These are phyloP conservation scores for Xylaria sp. DNA, from an alignment of 2,329 filamentous ascomycete species.

Conservation along the genomic window DNA sequence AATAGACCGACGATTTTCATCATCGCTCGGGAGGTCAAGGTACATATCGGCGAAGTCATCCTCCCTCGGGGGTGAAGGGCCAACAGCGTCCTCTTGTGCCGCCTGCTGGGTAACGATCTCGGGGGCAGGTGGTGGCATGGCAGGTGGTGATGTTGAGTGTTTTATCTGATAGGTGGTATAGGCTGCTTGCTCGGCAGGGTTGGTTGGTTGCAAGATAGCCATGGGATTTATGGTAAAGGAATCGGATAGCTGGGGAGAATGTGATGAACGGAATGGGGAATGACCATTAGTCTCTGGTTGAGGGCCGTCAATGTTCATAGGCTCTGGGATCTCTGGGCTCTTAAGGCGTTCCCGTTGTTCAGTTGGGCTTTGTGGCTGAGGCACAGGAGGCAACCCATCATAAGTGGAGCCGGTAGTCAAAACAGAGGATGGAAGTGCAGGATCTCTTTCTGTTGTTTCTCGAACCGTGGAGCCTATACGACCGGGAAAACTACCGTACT, in stretches of 20 bases:
- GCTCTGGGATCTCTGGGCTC: conserved; percentile 51
- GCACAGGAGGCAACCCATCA: conserved; percentile 47
- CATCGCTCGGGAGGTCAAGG: conserved; percentile 47
- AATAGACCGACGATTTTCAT: conserved; percentile 45
- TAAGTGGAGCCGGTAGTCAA: conserved; percentile 44
- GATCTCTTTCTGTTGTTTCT: conserved; percentile 46
- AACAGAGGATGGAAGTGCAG: conserved; percentile 46
- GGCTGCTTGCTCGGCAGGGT: conserved; percentile 49
- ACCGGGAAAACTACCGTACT: conserved; percentile 40
- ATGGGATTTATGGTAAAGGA: conserved; percentile 49
- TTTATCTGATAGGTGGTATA: conserved; percentile 51
- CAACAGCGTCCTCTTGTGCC: conserved; percentile 37
- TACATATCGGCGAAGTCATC: conserved; percentile 44
- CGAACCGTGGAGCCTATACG: conserved; percentile 44
- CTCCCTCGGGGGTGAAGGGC: conserved; percentile 31
- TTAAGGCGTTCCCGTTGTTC: conserved; percentile 48
- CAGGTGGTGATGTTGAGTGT: conserved; percentile 48
- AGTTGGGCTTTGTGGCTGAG: conserved; percentile 46
- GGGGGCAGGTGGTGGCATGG: conserved; percentile 43
- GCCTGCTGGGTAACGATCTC: conserved; percentile 42
- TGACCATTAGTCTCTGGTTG: conserved; percentile 39
- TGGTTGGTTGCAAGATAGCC: conserved; percentile 50
- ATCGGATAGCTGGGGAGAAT: conserved; percentile 47
- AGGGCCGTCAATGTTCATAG: conserved; percentile 48
- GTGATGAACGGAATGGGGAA: conserved; percentile 45